These are phyloP conservation scores for Colletotrichum somersetense DNA, from an alignment of 2,329 filamentous ascomycete species.

Conservation along the genomic window DNA sequence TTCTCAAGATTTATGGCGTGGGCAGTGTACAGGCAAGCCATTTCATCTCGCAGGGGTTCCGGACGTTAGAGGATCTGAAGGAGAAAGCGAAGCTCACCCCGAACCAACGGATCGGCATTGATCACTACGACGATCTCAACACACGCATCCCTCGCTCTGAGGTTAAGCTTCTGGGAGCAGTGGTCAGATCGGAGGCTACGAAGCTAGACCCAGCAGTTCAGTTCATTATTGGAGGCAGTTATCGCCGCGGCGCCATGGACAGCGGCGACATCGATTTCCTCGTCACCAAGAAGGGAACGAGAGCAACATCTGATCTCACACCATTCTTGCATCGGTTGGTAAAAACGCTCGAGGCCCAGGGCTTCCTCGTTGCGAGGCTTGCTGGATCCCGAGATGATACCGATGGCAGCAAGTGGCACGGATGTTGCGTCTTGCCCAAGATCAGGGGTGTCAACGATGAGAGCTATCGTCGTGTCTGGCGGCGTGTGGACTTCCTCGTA, in stretches of 20 bases:
- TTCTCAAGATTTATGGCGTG: constrained; percentile 84
- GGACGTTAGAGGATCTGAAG: constrained; percentile 78
- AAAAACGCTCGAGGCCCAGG: constrained; percentile 66
- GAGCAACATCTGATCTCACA: constrained; percentile 66
- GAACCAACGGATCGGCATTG: constrained; percentile 81
- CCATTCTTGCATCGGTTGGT: constrained; percentile 75
- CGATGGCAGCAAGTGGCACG: constrained; percentile 86
- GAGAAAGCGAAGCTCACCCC: constrained; percentile 72
- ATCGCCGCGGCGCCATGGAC: constrained; percentile 79
- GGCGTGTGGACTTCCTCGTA: constrained; percentile 86
- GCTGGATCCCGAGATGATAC: constrained; percentile 63
- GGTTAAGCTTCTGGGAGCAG: constrained; percentile 75
- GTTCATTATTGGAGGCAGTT: constrained; percentile 85
- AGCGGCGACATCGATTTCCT: constrained; percentile 90
- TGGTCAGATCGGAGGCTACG: constrained; percentile 71
- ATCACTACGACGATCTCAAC: constrained; percentile 84
- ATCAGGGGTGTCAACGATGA: constrained; percentile 50
- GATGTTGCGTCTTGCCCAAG: constrained; percentile 78
- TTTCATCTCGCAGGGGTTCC: constrained; percentile 83
- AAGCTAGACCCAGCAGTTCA: constrained; percentile 74
- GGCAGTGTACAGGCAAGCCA: constrained; percentile 77
- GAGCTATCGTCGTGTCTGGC: constrained; percentile 69
- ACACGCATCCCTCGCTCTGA: constrained; percentile 82
- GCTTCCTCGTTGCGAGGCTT: constrained; percentile 79
- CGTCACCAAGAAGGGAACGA: constrained; percentile 76